A percentile compares a stretch with the other conserved stretches of the same genome.
These are phyloP conservation scores for Piper longum DNA, from an alignment of 164 flowering plant species.

Conservation along the genomic window DNA sequence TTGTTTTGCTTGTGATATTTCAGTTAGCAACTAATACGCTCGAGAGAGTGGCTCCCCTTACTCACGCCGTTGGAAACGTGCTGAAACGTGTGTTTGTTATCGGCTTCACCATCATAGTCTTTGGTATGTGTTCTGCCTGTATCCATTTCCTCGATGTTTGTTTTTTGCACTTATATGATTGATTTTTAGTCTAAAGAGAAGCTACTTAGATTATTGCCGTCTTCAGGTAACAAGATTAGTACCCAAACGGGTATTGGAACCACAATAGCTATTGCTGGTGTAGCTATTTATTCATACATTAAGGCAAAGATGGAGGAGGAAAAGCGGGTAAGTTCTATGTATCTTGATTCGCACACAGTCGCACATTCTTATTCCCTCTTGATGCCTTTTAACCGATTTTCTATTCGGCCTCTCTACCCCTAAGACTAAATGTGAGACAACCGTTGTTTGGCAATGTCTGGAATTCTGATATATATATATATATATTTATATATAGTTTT, in stretches of 20 bases:
- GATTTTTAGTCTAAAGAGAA: not conserved
- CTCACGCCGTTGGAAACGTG: conserved; percentile 96
- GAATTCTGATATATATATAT: not conserved
- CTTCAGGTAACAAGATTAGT: conserved; percentile 81
- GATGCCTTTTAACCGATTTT: too few relatives aligned
- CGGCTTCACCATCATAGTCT: conserved; percentile 77
- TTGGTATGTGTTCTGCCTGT: conserved; percentile 34
- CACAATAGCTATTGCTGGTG: conserved; percentile 80
- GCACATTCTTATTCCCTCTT: too few relatives aligned
- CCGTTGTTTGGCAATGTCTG: not conserved
- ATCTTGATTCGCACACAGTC: too few relatives aligned
- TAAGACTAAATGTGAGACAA: not conserved
- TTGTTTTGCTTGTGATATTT: not conserved
- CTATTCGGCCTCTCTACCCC: not conserved
- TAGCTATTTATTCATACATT: conserved; percentile 72
- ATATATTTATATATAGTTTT: conserved; percentile 1
- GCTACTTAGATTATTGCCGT: not conserved
- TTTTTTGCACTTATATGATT: not conserved
- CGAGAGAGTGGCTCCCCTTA: conserved; percentile 96
- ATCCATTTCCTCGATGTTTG: not conserved
- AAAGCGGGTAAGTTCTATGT: conserved; percentile 48
- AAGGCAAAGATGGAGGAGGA: conserved; percentile 92
- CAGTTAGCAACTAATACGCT: conserved; percentile 94
- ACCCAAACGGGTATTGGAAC: conserved; percentile 92
- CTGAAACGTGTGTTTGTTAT: conserved; percentile 95